These are phyloP conservation scores for Aphanoascus verrucosus DNA, from an alignment of 2,329 filamentous ascomycete species.

Conservation along the genomic window DNA sequence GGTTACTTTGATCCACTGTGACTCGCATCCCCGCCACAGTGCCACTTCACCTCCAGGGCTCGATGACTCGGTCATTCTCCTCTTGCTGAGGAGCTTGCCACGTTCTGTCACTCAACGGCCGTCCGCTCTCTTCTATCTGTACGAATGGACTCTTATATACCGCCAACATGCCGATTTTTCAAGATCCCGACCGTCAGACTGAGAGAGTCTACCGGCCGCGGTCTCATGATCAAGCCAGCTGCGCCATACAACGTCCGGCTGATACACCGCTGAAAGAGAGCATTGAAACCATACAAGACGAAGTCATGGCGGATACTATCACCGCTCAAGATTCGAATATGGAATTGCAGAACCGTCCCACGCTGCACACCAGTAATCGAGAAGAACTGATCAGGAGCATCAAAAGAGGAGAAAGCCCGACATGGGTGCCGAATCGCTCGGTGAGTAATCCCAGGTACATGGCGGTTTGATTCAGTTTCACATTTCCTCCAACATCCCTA, in stretches of 20 bases:
- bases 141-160: conserved; percentile 3
- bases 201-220: conserved; percentile 17
- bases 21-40: conserved; percentile 11
- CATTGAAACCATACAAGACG: conserved; percentile 10
- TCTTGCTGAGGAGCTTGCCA: conserved; percentile 13
- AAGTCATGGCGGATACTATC: conserved; percentile 15
- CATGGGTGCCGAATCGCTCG: conserved; percentile 58
- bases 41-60: conserved; percentile 14
- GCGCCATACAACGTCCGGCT: conserved; percentile 13
- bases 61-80: conserved; percentile 6
- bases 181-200: conserved; percentile 24
- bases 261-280: conserved; percentile 15
- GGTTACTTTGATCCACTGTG: conserved; percentile 1
- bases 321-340: conserved; percentile 15
- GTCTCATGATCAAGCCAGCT: conserved; percentile 1
- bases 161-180: conserved; percentile 23
- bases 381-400: conserved; percentile 73
- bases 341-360: conserved; percentile 16
- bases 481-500: neutral
- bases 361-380: conserved; percentile 43
- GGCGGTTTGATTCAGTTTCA: neutral
- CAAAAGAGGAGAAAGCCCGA: conserved; percentile 66
- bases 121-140: conserved; percentile 6
- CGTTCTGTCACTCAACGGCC: conserved; percentile 10
- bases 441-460: conserved; percentile 31